Evolutionary conservation across 2,329 filamentous ascomycete species (phyloP), one percentile per base, ranked within the genome.

Genomic region (Pseudogymnoascus sp.): DNA sequence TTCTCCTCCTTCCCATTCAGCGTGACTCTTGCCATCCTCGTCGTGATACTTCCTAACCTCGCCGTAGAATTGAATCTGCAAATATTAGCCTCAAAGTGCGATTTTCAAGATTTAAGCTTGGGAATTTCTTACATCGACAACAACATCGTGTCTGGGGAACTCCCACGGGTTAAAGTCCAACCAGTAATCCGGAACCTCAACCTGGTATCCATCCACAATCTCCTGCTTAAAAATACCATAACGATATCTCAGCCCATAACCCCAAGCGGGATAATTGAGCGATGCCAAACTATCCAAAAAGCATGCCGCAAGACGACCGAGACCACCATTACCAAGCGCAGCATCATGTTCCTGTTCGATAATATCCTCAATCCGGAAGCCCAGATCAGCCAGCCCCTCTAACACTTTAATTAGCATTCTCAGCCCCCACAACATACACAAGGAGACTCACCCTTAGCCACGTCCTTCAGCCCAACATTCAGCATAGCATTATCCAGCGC

Each of bases 171-270:
- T 99, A 77, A 97, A 97, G 74, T 97, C 94, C 61, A 99, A 85
- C 94, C 94, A 99, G 78, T 99, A 97, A 75, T 99, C 94, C 19
- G 94, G 94, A 64, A 97, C 90, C 73, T 99, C 94, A 67, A 99
- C 92, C 76, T 99, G 94, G 74, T 97, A 99, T 63, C 94, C 94
- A 72, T 97, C 90, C 64, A 97, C 87, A 70, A 99, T 97, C 79
- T 97, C 94, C 79, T 99, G 94, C 80, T 97, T 97, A 86, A 99
- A 99, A 74, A 99, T 99, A 73, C 90, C 90, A 74, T 97, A 97
- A 74, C 92, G 83, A 80, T 99, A 99, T 72, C 94, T 86, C 68
- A 99, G 80, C 62, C 93, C 94, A 71, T 99, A 99, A 37, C 94
- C 94, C 94, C 94, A 99, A 19, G 94, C 94, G 8, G 94, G 91